These are phyloP conservation scores for Chaetomidium leptoderma DNA, from an alignment of 495 filamentous ascomycete species.

Conservation along the genomic window DNA sequence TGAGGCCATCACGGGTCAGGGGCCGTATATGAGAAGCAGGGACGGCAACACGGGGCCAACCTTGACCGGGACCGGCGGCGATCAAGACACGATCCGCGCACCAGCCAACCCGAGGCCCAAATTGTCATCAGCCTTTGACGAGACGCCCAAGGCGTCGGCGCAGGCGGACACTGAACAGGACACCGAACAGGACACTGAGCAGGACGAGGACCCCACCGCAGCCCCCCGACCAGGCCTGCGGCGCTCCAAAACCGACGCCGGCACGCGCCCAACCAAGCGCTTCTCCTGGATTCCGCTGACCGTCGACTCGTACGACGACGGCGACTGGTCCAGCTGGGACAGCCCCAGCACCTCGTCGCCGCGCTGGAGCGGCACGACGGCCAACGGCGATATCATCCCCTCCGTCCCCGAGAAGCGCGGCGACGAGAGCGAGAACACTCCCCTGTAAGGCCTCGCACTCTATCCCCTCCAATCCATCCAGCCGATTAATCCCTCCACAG, in stretches of 20 bases:
- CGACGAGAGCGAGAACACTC: constrained; percentile 30
- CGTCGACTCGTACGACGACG: constrained; percentile 55
- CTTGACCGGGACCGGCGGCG: constrained; percentile 24
- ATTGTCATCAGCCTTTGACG: constrained; percentile 24
- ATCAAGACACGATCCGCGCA: constrained; percentile 40
- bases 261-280: constrained; percentile 36
- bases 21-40: constrained; percentile 34
- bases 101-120: constrained; percentile 22
- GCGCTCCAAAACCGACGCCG: constrained; percentile 31
- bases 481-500: constrained; percentile 1
- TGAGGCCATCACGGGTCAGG: constrained; percentile 65
- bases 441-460: constrained; percentile 36
- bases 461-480: not conserved
- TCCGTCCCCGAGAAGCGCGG: constrained; percentile 36
- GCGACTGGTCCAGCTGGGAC: constrained; percentile 72
- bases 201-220: not conserved
- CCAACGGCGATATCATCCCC: constrained; percentile 43
- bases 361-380: constrained; percentile 48
- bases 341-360: constrained; percentile 49
- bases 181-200: not conserved
- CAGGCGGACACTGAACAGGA: not conserved
- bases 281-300: constrained; percentile 48
- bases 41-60: constrained; percentile 40
- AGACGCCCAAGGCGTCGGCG: constrained; percentile 11
- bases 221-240: constrained; percentile 19